Base-by-base conservation (phyloP, 768 basidiomycete genomes). In the Fomitopsis pulvina region DNA sequence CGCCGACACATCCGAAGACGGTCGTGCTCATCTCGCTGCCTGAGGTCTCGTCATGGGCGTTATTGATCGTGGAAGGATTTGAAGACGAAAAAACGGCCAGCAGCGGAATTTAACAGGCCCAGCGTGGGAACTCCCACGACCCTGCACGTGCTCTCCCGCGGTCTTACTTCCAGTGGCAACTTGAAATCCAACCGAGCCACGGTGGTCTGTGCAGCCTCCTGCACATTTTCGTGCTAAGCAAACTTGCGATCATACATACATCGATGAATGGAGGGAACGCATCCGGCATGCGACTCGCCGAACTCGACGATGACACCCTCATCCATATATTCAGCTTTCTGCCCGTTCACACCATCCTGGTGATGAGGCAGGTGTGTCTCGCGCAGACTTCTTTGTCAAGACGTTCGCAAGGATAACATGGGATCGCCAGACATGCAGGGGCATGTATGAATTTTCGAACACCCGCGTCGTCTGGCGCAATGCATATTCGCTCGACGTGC, bases 401-500 rank as follows among this genome's bases (percentile, higher is more conserved):
- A 22, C 9, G 27, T 40, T 24, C 12, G 21, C 6, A 9, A 25
- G 11, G 26, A 7, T 46, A 21, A 40, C 45, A 25, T 18, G 6
- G 34, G 11, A 2, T 34, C 2, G 39, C 34, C 32, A 84, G 80
- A 75, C 73, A 47, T 85, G 77, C 53, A 75, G 63, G 55, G 69
- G 70, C n/a, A 57, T 85, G 26, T 58, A 61, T 32, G 47, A 57
- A 9, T 51, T 81, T n/a, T 75, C 78, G 1, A 63, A 60, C 5
- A 66, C 77, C 22, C 76, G 73, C 41, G 70, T 76, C 49, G 72
- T 85, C 11, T 86, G 84, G 84, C 70, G 68, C 14, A 73, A 73
- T 39, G 76, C 73, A 16, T 78, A 73, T 56, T 57, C 54, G 16
- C 61, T 50, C 41, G 69, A 76, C 40, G 70, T 85, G 43, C 60